A percentile compares a stretch with the other conserved stretches of the same genome.
Evolutionary conservation across 164 flowering plant genomes (phyloP).

Genomic region (Umbellularia californica): DNA sequence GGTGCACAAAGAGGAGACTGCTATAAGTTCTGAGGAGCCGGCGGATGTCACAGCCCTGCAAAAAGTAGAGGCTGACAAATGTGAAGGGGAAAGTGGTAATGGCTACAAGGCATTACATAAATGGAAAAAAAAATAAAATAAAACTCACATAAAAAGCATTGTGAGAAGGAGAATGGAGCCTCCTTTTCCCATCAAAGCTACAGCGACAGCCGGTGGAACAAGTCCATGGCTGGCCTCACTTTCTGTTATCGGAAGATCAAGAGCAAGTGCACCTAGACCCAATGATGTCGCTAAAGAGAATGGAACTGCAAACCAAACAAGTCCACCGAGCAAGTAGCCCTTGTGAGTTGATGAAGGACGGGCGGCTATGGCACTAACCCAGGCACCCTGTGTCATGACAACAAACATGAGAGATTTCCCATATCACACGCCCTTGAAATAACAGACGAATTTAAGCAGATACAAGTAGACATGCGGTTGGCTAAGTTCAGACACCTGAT

Average conservation of each 20-base stretch:
- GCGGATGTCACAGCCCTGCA: slow-evolving; percentile 98
- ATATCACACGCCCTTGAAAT: not conserved
- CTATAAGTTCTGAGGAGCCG: slow-evolving; percentile 89
- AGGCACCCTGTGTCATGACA: slow-evolving; percentile 56
- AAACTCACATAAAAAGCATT: slow-evolving; percentile 89
- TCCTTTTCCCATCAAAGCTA: slow-evolving; percentile 90
- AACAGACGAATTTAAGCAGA: not conserved
- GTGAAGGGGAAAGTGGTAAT: not conserved
- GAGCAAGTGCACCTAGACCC: slow-evolving; percentile 83
- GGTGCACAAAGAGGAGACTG: slow-evolving; percentile 91
- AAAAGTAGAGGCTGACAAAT: not conserved
- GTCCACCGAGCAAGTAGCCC: slow-evolving; percentile 88
- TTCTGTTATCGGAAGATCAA: slow-evolving; percentile 78
- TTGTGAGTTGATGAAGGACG: slow-evolving; percentile 94
- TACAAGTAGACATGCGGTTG: not conserved
- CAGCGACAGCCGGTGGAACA: slow-evolving; percentile 93
- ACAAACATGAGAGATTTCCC: not conserved
- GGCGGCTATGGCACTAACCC: slow-evolving; percentile 97
- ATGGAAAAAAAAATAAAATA: slow-evolving; percentile 4
- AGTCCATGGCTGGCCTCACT: slow-evolving; percentile 80
- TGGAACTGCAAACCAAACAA: slow-evolving; percentile 97
- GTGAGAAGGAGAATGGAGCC: slow-evolving; percentile 89
- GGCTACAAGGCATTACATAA: not conserved
- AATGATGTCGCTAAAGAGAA: slow-evolving; percentile 82
- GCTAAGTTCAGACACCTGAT: not conserved